Percentiles rank a stretch among this genome's conserved stretches.
These are phyloP conservation scores for Mediolabrus comicus DNA, from an alignment of 108 stramenopile species.

Conservation along the genomic window DNA sequence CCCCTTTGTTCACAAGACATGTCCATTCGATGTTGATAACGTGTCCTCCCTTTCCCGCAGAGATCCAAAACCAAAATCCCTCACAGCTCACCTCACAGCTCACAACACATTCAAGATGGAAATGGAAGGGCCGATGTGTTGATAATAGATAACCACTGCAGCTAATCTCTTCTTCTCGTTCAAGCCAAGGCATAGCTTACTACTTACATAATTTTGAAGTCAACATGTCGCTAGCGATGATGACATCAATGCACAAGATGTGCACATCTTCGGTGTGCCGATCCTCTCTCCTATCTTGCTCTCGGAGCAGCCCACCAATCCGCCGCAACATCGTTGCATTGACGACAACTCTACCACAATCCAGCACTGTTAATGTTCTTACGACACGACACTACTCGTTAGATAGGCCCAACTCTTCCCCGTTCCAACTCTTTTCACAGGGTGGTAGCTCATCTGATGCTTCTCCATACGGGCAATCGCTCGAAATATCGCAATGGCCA, in stretches of 20 bases:
- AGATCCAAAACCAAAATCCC: no score
- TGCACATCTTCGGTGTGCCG: slow-evolving; percentile 14
- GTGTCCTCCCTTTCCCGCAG: no score
- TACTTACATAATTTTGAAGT: no score
- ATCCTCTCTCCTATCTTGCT: not conserved
- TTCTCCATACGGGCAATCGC: slow-evolving; percentile 46
- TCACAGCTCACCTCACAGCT: no score
- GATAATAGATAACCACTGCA: no score
- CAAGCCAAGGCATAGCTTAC: no score
- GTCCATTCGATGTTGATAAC: no score
- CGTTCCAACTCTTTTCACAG: slow-evolving; percentile 23
- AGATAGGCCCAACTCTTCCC: slow-evolving; percentile 31
- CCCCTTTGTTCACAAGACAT: no score
- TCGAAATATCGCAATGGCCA: slow-evolving; percentile 73
- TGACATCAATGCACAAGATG: slow-evolving; percentile 11
- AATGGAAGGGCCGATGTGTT: no score
- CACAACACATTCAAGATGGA: no score
- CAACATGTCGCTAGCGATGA: not conserved
- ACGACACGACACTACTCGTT: slow-evolving; percentile 38
- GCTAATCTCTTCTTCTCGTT: no score
- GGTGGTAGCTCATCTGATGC: slow-evolving; percentile 24
- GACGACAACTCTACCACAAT: not conserved
- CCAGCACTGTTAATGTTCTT: not conserved
- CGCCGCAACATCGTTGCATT: slow-evolving; percentile 3
- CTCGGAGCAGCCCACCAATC: not conserved